Conservation (phyloP, 1,284 basidiomycete species). For the Trametes pubescens region DNA sequence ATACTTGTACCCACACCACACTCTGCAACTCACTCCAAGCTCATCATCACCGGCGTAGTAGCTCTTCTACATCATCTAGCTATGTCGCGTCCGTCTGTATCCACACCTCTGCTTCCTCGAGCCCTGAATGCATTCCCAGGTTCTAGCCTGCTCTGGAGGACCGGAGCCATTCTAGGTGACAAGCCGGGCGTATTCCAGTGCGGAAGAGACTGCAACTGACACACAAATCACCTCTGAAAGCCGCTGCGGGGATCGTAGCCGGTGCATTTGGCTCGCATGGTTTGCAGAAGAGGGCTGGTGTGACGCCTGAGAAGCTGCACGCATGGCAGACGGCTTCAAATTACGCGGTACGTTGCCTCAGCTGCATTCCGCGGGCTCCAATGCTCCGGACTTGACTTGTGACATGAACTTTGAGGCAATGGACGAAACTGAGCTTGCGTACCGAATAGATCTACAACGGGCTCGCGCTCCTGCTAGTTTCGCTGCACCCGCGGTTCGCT, state of each 20-base stretch:
- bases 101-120: slow-evolving; percentile 40
- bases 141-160: slow-evolving; percentile 38
- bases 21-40: not conserved
- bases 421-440: not conserved
- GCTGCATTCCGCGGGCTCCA: not conserved
- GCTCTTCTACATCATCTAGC: not conserved
- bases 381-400: not conserved
- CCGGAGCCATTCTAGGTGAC: slow-evolving; percentile 42
- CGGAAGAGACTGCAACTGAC: not conserved
- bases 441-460: slow-evolving; percentile 75
- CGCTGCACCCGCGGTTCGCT: slow-evolving; percentile 74
- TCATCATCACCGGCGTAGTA: not conserved
- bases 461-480: slow-evolving; percentile 74
- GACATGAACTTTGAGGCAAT: too few species aligned
- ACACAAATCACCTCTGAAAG: slow-evolving; percentile 43
- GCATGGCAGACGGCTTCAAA: slow-evolving; percentile 71
- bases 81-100: slow-evolving; percentile 35
- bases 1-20: not conserved
- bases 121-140: slow-evolving; percentile 27
- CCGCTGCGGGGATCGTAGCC: slow-evolving; percentile 62
- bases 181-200: too few species aligned
- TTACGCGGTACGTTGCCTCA: slow-evolving; percentile 60
- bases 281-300: slow-evolving; percentile 56
- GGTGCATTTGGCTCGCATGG: slow-evolving; percentile 80
- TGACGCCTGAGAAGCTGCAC: slow-evolving; percentile 60